Evolutionary conservation across 2,329 filamentous ascomycete species (phyloP).

Genomic region (Amesomyces nigricolor): DNA sequence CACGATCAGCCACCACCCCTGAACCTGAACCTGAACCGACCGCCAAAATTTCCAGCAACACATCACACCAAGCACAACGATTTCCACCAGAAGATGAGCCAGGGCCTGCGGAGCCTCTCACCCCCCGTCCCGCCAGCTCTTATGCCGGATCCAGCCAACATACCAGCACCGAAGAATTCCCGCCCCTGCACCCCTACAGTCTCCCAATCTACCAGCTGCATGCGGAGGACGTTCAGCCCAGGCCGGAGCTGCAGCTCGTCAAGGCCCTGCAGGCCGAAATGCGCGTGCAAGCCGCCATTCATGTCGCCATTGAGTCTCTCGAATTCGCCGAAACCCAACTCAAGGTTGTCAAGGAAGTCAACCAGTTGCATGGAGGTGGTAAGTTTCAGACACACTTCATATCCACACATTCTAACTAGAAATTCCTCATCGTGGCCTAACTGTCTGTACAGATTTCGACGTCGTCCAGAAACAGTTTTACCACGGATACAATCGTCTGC

Average conservation of each 20-base stretch:
- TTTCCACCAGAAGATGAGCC: background rate
- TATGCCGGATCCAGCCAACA: background rate
- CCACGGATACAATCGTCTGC: slow-evolving; percentile 24
- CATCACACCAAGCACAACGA: background rate
- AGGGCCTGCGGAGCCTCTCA: background rate
- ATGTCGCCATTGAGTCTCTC: slow-evolving; percentile 25
- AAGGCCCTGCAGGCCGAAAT: slow-evolving; percentile 24
- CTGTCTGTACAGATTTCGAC: slow-evolving; percentile 14
- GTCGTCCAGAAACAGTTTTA: slow-evolving; percentile 24
- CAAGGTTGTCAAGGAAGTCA: slow-evolving; percentile 23
- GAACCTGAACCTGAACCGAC: background rate
- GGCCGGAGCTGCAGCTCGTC: slow-evolving; percentile 8
- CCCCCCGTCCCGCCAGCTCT: background rate
- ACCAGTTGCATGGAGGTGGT: slow-evolving; percentile 22
- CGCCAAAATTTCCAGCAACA: too few species aligned
- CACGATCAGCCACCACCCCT: background rate
- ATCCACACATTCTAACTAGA: background rate
- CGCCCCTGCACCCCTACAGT: background rate
- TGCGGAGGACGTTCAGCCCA: background rate
- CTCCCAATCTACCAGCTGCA: background rate
- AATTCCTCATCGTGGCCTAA: background rate
- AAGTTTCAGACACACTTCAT: slow-evolving; percentile 1
- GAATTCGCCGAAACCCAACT: slow-evolving; percentile 26
- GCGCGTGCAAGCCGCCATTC: slow-evolving; percentile 26
- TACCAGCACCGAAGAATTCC: background rate